phyloP scores from a whole-genome alignment of 2,329 filamentous ascomycete species.

The Leptographium procerum region DNA sequence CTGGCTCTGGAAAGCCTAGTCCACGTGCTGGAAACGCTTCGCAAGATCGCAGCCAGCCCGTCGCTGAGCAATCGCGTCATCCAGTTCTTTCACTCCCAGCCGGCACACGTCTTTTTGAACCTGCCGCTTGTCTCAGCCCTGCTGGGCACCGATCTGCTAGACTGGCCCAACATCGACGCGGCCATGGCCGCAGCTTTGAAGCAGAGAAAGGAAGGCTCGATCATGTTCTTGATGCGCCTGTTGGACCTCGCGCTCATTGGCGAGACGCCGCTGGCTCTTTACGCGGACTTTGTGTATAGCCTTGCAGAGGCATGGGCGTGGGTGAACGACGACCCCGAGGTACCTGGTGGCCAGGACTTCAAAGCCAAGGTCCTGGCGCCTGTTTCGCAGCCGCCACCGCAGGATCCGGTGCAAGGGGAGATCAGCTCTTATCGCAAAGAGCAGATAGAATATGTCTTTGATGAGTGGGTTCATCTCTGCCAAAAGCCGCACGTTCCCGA shows the following conservation, averaged over 20 bases:
- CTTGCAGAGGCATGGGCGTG: conserved; percentile 72
- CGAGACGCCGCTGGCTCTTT: conserved; percentile 65
- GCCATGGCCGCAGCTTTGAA: conserved; percentile 63
- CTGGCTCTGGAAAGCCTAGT: conserved; percentile 51
- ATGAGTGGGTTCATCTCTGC: conserved; percentile 82
- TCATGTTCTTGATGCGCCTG: conserved; percentile 71
- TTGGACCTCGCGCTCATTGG: conserved; percentile 69
- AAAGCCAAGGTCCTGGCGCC: conserved; percentile 47
- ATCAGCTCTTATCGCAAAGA: conserved; percentile 54
- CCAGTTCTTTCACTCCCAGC: conserved; percentile 44
- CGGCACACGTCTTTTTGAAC: conserved; percentile 43
- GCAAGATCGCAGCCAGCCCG: conserved; percentile 46
- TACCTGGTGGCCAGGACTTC: conserved; percentile 56
- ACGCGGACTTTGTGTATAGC: conserved; percentile 76
- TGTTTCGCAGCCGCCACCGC: conserved; percentile 27
- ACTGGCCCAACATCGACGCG: conserved; percentile 55
- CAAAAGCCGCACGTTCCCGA: conserved; percentile 67
- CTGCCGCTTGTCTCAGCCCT: conserved; percentile 46
- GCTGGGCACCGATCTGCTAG: conserved; percentile 47
- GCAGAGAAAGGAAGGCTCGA: conserved; percentile 56
- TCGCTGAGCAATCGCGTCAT: conserved; percentile 43
- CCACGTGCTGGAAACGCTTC: conserved; percentile 47
- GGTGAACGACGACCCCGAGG: conserved; percentile 61
- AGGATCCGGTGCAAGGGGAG: conserved; percentile 34
- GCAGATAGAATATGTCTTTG: conserved; percentile 89